phyloP scores from a whole-genome alignment of 768 basidiomycete genomes.

The Jaapia argillacea region DNA sequence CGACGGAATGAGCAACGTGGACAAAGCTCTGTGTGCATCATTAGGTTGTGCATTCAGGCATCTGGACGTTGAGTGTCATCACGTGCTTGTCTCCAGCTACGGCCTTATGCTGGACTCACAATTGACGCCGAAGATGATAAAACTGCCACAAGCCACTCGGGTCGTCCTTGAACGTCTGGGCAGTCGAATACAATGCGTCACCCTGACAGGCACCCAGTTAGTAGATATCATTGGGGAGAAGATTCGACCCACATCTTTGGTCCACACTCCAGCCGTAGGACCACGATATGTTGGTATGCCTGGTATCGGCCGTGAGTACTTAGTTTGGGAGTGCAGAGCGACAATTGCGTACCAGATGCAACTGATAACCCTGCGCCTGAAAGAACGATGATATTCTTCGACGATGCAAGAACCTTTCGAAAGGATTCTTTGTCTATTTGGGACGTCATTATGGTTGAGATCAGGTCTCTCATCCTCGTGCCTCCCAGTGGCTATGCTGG shows the following conservation, averaged over 20 bases:
- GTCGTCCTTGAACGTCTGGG: not conserved
- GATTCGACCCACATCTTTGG: not conserved
- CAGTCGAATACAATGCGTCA: not conserved
- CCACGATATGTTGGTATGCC: constrained; percentile 1
- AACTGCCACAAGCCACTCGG: not conserved
- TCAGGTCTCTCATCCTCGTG: no score
- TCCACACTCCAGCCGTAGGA: constrained; percentile 8
- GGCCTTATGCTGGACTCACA: not conserved
- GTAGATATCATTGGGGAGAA: constrained; percentile 5
- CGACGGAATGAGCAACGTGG: not conserved
- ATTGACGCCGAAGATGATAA: not conserved
- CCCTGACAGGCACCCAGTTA: not conserved
- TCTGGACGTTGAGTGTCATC: constrained; percentile 11
- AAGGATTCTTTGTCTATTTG: not conserved
- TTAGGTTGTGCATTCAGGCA: constrained; percentile 15
- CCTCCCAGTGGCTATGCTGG: no score
- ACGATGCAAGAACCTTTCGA: not conserved
- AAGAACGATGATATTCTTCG: not conserved
- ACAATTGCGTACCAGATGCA: constrained; percentile 9
- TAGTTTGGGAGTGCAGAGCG: not conserved
- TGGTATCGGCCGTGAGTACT: not conserved
- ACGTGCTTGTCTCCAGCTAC: constrained; percentile 7
- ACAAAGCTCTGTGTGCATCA: constrained; percentile 14
- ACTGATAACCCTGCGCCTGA: not conserved
- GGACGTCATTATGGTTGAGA: no score